Evolutionary conservation across 2,329 filamentous ascomycete genomes (phyloP), one percentile per base, ranked within the genome.

Genomic region (Diplodia corticola): DNA sequence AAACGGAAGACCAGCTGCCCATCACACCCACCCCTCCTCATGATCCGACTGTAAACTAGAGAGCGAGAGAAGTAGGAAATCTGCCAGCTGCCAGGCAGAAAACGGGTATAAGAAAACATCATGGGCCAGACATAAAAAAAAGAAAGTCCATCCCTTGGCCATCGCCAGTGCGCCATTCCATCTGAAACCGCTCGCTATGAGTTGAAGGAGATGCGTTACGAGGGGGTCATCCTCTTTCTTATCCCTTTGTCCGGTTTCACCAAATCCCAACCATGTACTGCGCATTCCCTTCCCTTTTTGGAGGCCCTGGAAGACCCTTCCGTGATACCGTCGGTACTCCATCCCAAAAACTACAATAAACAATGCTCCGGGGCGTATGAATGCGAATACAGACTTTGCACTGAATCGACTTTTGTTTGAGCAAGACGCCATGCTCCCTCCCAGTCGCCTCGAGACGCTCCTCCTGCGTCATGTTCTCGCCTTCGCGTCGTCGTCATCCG

Each of bases 401-500:
- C 15, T 40, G 17, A 10, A 28, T n/a, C 24, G 44, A 40, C 33
- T 59, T 59, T 46, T 46, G 55, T 35, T 61, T 35, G 57, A 61
- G 55, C 26, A 40, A 40, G 35, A 60, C 44, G 53, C n/a, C 24
- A 20, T 48, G 46, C 48, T 30, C 13, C 6, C 22, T 22, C 17
- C 5, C 22, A 46, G 9, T 20, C 20, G 30, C 5, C 37, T 33
- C 37, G 24, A 30, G 37, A 46, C 22, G 54, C 15, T 59, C 53
- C 35, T n/a, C 37, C 26, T 37, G 44, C 33, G 35, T 61, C 57
- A 61, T 61, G 35, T 61, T 17, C 57, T 61, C n/a, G 28, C 48
- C 57, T 61, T 61, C 5, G 44, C 26, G 28, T 61, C 57, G 22
- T 61, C 63, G 24, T 64, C 63, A 30, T 57, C 53, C n/a, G 50